A percentile compares a stretch with the other conserved stretches of the same genome.
These are phyloP conservation scores for Macrolepiota fuliginosa DNA, from an alignment of 768 basidiomycete species.

Conservation along the genomic window DNA sequence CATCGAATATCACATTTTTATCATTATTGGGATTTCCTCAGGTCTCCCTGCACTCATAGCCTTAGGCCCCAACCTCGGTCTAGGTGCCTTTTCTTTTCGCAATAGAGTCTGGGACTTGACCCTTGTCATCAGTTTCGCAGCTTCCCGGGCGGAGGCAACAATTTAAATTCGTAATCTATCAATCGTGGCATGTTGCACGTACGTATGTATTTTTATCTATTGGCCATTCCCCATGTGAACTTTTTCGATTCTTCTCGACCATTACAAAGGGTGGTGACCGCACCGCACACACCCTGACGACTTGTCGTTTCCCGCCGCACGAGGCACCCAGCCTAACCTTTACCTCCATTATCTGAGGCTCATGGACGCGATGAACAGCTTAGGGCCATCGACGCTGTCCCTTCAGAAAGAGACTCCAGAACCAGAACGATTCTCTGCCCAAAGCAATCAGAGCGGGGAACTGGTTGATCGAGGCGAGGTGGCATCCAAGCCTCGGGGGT, in stretches of 20 bases:
- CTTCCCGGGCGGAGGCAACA: too few relatives aligned
- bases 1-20: too few relatives aligned
- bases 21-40: too few relatives aligned
- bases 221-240: neutral
- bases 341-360: neutral
- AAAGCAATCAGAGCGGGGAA: neutral
- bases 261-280: neutral
- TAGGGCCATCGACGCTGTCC: neutral
- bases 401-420: neutral
- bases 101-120: too few relatives aligned
- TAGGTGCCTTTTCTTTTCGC: too few relatives aligned
- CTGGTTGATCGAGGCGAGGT: slow-evolving; percentile 7
- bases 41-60: too few relatives aligned
- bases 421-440: neutral
- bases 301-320: neutral
- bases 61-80: too few relatives aligned
- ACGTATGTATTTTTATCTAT: neutral
- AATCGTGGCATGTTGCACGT: neutral
- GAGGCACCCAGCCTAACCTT: neutral
- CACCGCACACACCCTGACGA: neutral
- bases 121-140: too few relatives aligned
- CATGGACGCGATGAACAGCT: slow-evolving; percentile 1
- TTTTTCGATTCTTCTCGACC: neutral
- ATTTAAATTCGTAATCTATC: too few relatives aligned
- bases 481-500: slow-evolving; percentile 1